Base-by-base conservation (phyloP, 176 grass and related monocot genomes). In the Musa troglodytarum region DNA sequence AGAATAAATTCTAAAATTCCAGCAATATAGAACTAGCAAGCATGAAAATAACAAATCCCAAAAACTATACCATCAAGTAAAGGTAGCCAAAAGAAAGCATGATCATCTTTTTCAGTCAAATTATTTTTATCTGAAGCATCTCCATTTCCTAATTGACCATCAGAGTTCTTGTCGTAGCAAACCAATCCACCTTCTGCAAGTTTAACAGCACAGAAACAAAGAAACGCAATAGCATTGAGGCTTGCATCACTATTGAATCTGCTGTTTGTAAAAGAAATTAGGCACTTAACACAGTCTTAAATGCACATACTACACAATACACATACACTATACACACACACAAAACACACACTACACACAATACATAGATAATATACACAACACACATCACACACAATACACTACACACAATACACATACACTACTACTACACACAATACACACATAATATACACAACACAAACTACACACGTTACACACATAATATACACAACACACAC, bases 191-290 rank as follows among this genome's bases (percentile, higher is more conserved):
- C 90, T 23, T 94, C 86, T 65, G 95, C 95, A 68, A 99, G 88
- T 85, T 94, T 99, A 84, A 91, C 86, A 73, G 90, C 95, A 82
- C 90, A 99, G 82, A 94, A 99, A 20, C 90, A 80, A 49, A 99
- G 86, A 87, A 99, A 99, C 13, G 90, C 90, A 54, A 99, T 99
- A 80, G 95, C 90, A 55, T 99, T 99, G 66, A 99, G 86, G 76
- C 89, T 99, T 49, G 88, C 88, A 74, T 99, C 95, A 50, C 90
- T 99, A 79, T 76, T 99, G 77, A 94, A 99, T 80, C 90, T 89
- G 73, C 95, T 99, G 76, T 82, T 87, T 65, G 90, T 99, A 81
- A 99, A 99, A 63, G 95, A 73, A 78, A 99, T 81, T 62, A 99
- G 90, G 82, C 90, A 99, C 68, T 93, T 86, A 24, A 94, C 90